Evolutionary conservation across 805 yeast species (phyloP), one percentile per base, ranked within the genome.

Genomic region (Diddensiella caesifluorescens): DNA sequence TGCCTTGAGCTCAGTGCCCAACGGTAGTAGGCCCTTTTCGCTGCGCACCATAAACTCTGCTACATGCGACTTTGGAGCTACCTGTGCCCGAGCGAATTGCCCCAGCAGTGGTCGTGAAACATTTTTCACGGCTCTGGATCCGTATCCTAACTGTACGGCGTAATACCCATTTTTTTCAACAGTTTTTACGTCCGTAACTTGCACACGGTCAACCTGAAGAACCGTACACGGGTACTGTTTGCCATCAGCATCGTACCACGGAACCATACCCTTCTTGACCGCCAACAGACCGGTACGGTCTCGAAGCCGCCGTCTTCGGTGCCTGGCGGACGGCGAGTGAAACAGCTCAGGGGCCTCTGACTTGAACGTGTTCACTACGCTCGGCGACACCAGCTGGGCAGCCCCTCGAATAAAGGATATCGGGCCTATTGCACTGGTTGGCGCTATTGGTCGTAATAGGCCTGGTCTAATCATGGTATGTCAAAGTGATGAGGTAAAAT

Each of bases 81-180:
- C 89, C 36, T 77, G 69, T 4, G 94, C 95, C 31, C 78, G 71
- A 33, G 83, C 78, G 55, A 78, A 88, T 56, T 83, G 88, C 6
- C 89, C 90, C 46, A 89, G 71, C 67, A 77, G 61, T 15, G 76
- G 75, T 50, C 82, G 73, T 19, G 81, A 68, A 33, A 81, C 73
- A 54, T 83, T 83, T 46, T 77, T 71, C 29, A 70, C 68, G 44
- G 77, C 68, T 54, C 79, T 79, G 52, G 75, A 74, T 21, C 95
- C 90, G 49, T 76, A 83, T 10, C 97, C 98, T 31, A 92, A 70
- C 64, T 86, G 85, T 12, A 88, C 90, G 0, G 96, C 90, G 56
- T 68, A 72, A 63, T 85, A 85, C 3, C 97, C 96, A 54, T 86
- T 80, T 23, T 73, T 69, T n/a, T 73, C 79, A 22, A 70, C 55